Base-by-base conservation (phyloP, 257 asterid genomes). In the Scutellaria galericulata region DNA sequence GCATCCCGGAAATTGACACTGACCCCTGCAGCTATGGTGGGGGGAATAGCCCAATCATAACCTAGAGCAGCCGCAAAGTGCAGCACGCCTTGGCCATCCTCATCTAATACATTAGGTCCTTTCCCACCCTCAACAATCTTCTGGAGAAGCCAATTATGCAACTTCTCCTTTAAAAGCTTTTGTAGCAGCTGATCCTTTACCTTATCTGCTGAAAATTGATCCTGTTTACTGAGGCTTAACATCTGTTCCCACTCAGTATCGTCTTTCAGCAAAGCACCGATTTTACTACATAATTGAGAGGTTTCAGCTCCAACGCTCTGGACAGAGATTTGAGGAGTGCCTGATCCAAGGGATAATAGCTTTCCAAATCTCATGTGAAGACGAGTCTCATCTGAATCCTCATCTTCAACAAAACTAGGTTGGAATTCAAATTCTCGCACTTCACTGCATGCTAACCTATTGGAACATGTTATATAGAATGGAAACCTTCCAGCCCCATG, bases 401-500 rank as follows among this genome's bases (percentile, higher is more conserved):
- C 80, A 47, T 88, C 86, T 77, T 78, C 81, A 61, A 78, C 66
- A 56, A 79, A 70, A 69, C 72, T 47, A 47, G 83, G 65, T 51
- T 86, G 83, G 77, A 86, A 91, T 74, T 91, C 97, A 65, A 89
- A 94, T 82, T 93, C 98, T 42, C 98, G 88, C 66, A 93, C 89
- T 85, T 93, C 98, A 62, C 98, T 93, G 85, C 98, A 90, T 58
- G 98, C 97, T 79, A 89, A 85, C 84, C 98, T 89, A 79, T 93
- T 93, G 79, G 92, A 90, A 82, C 96, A 83, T 56, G 98, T 93
- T 64, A 93, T 62, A 58, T 93, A 93, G 75, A 93, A 93, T 37
- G 97, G 95, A 71, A 93, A 88, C 81, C 86, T 87, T 78, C 96
- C 97, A 58, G 84, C 76, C 77, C 79, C 88, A 58, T 88, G 96